Conservation (phyloP, 2,329 filamentous ascomycete genomes). For the Canariomyces notabilis region DNA sequence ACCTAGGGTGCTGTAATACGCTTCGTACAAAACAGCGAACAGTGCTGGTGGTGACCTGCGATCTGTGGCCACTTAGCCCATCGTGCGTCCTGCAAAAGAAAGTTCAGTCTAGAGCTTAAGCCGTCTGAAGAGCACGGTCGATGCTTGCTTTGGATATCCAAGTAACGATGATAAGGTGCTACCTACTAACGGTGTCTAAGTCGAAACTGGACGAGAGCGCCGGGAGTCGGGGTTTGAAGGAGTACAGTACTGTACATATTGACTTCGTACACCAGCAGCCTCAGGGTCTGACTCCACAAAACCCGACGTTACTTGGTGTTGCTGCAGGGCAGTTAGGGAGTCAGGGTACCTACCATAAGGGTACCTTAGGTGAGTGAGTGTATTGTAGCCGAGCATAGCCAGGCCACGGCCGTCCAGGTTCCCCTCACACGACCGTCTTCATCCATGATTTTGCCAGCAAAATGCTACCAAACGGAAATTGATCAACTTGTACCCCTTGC, state of each 20-base stretch:
- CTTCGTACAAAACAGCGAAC: not conserved
- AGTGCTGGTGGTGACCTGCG: not conserved
- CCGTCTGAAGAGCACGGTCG: not conserved
- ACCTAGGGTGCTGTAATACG: no score
- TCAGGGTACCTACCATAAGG: no score
- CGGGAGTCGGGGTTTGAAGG: no score
- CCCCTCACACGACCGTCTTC: slow-evolving; percentile 10
- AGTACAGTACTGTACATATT: no score
- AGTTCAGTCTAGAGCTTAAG: not conserved
- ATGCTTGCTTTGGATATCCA: no score
- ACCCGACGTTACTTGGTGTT: not conserved
- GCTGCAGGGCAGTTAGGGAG: not conserved
- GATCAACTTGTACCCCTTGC: slow-evolving; percentile 7
- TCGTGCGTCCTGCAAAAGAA: not conserved
- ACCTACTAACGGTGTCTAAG: no score
- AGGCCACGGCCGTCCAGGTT: slow-evolving; percentile 5
- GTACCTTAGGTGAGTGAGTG: not conserved
- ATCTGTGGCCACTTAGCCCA: not conserved
- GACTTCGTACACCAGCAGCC: no score
- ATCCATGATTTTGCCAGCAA: slow-evolving; percentile 10
- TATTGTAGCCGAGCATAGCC: not conserved
- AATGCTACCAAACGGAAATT: slow-evolving; percentile 13
- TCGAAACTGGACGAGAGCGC: no score
- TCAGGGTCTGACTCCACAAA: no score
- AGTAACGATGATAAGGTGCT: no score